A percentile compares a stretch with the other conserved stretches of the same genome.
Conservation (phyloP, 2,329 filamentous ascomycete species). For the Thermomyces lanuginosus region DNA sequence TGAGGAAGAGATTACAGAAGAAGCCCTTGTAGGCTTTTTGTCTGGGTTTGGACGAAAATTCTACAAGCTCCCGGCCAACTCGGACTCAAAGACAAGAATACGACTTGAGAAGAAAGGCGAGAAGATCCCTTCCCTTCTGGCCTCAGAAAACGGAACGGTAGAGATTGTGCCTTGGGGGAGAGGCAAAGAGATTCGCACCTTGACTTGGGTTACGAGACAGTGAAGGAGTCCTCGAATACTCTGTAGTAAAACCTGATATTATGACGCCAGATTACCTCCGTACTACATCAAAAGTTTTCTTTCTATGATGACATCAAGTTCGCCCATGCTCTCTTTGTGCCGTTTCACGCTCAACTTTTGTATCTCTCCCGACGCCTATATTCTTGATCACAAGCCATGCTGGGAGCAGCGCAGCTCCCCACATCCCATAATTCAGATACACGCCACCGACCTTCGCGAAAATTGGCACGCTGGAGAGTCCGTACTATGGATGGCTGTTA, state of each 20-base stretch:
- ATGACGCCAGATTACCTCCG: too few species aligned
- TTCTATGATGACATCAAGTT: background rate
- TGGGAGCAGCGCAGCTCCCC: background rate
- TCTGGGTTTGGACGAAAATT: conserved; percentile 41
- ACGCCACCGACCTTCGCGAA: conserved; percentile 50
- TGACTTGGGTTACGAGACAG: conserved; percentile 24
- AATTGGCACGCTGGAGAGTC: conserved; percentile 43
- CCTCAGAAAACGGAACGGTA: conserved; percentile 34
- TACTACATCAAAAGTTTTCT: too few species aligned
- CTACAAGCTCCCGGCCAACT: conserved; percentile 37
- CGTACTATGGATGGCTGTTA: conserved; percentile 33
- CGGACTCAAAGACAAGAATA: conserved; percentile 34
- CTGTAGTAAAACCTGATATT: too few species aligned
- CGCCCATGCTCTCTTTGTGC: background rate
- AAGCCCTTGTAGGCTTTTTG: conserved; percentile 42
- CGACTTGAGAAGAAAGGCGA: conserved; percentile 40
- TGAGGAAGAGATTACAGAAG: conserved; percentile 38
- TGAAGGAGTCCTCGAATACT: conserved; percentile 23
- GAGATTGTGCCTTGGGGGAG: conserved; percentile 51
- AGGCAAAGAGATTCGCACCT: conserved; percentile 37
- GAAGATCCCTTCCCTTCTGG: conserved; percentile 39
- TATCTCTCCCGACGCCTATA: background rate
- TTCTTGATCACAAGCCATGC: background rate
- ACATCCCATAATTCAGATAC: conserved; percentile 43
- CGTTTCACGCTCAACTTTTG: too few species aligned